A percentile compares a stretch with the other conserved stretches of the same genome.
phyloP scores from a whole-genome alignment of 495 filamentous ascomycete species.

The Amniculicola lignicola region DNA sequence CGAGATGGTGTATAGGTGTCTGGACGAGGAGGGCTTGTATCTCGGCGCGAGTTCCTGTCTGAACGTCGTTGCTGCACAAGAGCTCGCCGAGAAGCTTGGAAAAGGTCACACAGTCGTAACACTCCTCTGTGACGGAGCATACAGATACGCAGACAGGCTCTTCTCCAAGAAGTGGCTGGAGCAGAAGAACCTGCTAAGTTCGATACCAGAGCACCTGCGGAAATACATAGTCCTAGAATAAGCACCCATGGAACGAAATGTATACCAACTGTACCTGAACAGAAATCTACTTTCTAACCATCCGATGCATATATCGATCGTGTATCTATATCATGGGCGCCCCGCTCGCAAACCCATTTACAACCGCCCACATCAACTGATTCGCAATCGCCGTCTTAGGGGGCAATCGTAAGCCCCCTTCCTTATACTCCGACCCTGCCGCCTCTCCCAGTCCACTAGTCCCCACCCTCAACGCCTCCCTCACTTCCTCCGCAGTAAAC shows the following conservation, averaged over 20 bases:
- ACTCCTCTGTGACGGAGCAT: slow-evolving; percentile 90
- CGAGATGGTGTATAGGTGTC: slow-evolving; percentile 94
- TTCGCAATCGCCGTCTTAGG: slow-evolving; percentile 49
- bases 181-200: slow-evolving; percentile 73
- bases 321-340: slow-evolving; percentile 24
- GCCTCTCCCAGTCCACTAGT: slow-evolving; percentile 65
- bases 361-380: slow-evolving; percentile 45
- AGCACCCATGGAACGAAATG: not conserved
- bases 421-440: slow-evolving; percentile 63
- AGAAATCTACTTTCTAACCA: too few species aligned
- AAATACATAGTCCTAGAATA: slow-evolving; percentile 92
- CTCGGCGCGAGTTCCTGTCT: slow-evolving; percentile 89
- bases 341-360: slow-evolving; percentile 41
- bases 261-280: not conserved
- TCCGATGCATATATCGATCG: slow-evolving; percentile 1
- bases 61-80: slow-evolving; percentile 93
- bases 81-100: slow-evolving; percentile 86
- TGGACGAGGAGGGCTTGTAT: slow-evolving; percentile 96
- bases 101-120: slow-evolving; percentile 90
- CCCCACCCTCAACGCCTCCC: slow-evolving; percentile 43
- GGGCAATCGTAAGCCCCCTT: slow-evolving; percentile 48
- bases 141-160: slow-evolving; percentile 89
- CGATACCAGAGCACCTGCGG: slow-evolving; percentile 80
- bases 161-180: slow-evolving; percentile 88
- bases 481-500: slow-evolving; percentile 65